Percentiles rank a stretch among this genome's conserved stretches.
Conservation (phyloP, 306 rosid species). For the Dalbergia oliveri region DNA sequence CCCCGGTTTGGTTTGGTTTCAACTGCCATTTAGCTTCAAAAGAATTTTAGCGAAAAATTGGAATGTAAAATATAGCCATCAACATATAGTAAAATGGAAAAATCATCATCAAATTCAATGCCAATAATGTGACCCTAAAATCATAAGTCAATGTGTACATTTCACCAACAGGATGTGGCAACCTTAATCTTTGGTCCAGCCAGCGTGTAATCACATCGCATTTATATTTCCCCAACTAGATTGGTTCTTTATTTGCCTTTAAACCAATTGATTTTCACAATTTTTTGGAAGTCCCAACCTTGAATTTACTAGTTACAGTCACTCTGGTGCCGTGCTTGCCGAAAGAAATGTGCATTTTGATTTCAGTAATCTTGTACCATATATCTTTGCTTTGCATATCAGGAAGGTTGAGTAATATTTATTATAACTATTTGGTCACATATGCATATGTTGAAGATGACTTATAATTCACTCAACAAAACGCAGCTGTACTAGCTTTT, state of each 20-base stretch:
- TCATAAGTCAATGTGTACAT: neutral
- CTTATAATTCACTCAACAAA: constrained; percentile 30
- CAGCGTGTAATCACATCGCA: neutral
- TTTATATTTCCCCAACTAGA: neutral
- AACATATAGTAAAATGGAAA: neutral
- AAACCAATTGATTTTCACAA: neutral
- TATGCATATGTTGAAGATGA: neutral
- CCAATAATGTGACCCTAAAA: neutral
- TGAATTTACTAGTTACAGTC: neutral
- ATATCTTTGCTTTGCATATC: neutral
- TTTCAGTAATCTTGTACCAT: constrained; percentile 6
- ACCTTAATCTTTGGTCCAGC: neutral
- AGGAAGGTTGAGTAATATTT: neutral
- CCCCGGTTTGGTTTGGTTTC: neutral
- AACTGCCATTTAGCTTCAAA: neutral
- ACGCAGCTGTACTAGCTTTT: neutral
- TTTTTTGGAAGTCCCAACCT: constrained; percentile 3
- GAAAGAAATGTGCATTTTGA: neutral
- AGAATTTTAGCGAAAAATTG: neutral
- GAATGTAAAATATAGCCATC: neutral
- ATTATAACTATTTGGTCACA: neutral
- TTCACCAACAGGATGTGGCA: neutral
- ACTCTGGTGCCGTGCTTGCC: neutral
- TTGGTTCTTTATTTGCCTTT: neutral
- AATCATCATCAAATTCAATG: neutral